Conservation (phyloP, 1,284 basidiomycete species). For the Ganoderma multipileum region DNA sequence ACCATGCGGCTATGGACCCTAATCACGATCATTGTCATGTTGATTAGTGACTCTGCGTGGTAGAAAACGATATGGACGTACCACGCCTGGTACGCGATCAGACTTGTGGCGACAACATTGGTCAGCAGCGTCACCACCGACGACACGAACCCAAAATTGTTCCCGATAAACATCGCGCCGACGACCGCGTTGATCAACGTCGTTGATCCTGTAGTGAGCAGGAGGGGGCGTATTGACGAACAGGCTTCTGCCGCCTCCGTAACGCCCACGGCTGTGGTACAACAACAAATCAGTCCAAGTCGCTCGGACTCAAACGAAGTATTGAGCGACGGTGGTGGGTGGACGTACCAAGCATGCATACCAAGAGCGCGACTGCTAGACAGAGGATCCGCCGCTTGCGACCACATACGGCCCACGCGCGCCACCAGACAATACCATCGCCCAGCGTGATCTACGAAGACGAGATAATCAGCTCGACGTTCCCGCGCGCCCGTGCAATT, state of each 20-base stretch:
- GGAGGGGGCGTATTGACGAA: neutral
- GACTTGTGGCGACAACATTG: neutral
- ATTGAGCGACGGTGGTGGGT: too few species aligned
- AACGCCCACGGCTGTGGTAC: neutral
- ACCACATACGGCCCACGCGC: neutral
- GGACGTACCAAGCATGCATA: neutral
- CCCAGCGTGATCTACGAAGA: neutral
- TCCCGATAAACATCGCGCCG: neutral
- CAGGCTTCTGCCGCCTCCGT: neutral
- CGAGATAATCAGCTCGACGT: neutral
- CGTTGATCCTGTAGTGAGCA: neutral
- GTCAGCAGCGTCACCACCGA: neutral
- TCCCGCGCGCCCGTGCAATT: too few species aligned
- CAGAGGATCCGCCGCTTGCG: neutral
- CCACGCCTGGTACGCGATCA: neutral
- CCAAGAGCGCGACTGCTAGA: neutral
- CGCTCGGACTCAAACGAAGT: neutral
- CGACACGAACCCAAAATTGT: neutral
- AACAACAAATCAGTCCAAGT: neutral
- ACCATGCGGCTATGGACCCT: neutral
- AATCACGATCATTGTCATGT: neutral
- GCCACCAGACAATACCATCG: neutral
- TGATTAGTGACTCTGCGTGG: neutral
- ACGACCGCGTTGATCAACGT: neutral
- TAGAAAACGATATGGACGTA: neutral